Evolutionary conservation across 2,329 filamentous ascomycete species (phyloP).

Genomic region (Penicillium glabrum): DNA sequence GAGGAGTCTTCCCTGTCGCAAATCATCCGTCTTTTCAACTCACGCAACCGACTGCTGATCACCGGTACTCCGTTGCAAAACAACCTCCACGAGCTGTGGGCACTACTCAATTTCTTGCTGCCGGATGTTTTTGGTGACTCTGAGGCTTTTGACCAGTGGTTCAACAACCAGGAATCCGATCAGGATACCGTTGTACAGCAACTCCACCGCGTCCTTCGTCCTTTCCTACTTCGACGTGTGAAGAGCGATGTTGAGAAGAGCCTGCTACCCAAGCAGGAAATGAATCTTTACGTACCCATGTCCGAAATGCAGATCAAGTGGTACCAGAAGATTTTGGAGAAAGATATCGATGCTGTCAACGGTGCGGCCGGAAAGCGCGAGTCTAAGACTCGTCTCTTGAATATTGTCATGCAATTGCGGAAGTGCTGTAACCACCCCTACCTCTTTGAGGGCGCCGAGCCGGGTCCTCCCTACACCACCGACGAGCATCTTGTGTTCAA

Average conservation of each 20-base stretch:
- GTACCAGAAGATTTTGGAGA: slow-evolving; percentile 98
- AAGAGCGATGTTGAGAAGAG: slow-evolving; percentile 99
- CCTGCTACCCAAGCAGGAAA: slow-evolving; percentile 91
- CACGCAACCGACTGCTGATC: slow-evolving; percentile 89
- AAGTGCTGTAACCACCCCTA: slow-evolving; percentile 99
- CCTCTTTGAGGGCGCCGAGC: slow-evolving; percentile 94
- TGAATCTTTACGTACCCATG: slow-evolving; percentile 97
- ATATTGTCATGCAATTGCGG: slow-evolving; percentile 98
- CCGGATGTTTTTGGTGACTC: slow-evolving; percentile 97
- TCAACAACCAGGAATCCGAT: slow-evolving; percentile 83
- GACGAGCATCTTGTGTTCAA: slow-evolving; percentile 95
- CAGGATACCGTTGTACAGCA: slow-evolving; percentile 96
- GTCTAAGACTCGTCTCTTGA: slow-evolving; percentile 93
- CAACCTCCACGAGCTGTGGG: slow-evolving; percentile 97
- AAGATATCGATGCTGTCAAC: slow-evolving; percentile 98
- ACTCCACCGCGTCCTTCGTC: slow-evolving; percentile 85
- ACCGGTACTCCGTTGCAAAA: slow-evolving; percentile 97
- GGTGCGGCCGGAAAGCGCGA: slow-evolving; percentile 94
- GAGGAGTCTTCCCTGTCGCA: slow-evolving; percentile 96
- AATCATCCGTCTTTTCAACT: slow-evolving; percentile 94
- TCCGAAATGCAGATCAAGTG: slow-evolving; percentile 98
- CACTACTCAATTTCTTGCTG: slow-evolving; percentile 93
- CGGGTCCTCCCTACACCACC: slow-evolving; percentile 94
- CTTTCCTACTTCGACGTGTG: slow-evolving; percentile 91
- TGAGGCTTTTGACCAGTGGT: slow-evolving; percentile 97